phyloP scores from a whole-genome alignment of 768 basidiomycete species.

The Auriculariales sp. region DNA sequence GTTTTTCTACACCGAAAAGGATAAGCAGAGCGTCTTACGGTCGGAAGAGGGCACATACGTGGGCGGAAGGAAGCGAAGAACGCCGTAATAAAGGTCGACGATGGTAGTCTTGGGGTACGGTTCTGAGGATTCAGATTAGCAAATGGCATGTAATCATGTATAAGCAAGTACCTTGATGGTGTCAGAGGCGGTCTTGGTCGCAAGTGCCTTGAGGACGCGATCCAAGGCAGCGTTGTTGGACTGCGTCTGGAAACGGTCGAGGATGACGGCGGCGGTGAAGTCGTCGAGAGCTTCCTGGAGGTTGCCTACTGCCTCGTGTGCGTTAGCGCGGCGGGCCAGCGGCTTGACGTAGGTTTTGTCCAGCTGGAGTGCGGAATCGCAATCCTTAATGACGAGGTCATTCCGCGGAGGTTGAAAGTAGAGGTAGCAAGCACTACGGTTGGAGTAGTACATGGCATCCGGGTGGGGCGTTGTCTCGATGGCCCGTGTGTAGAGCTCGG shows the following conservation, averaged over 20 bases:
- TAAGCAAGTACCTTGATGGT: slow-evolving; percentile 45
- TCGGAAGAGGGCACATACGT: slow-evolving; percentile 31
- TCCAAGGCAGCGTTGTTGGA: slow-evolving; percentile 69
- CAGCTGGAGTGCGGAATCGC: slow-evolving; percentile 72
- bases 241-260: slow-evolving; percentile 84
- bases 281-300: slow-evolving; percentile 74
- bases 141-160: not conserved
- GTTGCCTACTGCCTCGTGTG: slow-evolving; percentile 61
- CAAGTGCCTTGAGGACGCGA: slow-evolving; percentile 76
- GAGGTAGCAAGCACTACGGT: slow-evolving; percentile 94
- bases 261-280: slow-evolving; percentile 90
- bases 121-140: slow-evolving; percentile 21
- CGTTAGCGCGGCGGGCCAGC: slow-evolving; percentile 76
- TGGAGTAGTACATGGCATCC: slow-evolving; percentile 91
- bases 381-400: slow-evolving; percentile 75
- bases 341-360: slow-evolving; percentile 82
- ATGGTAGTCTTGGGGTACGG: slow-evolving; percentile 74
- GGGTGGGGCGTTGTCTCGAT: slow-evolving; percentile 60
- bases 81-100: slow-evolving; percentile 80
- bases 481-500: slow-evolving; percentile 56
- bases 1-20: slow-evolving; percentile 29
- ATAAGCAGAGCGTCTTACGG: slow-evolving; percentile 2
- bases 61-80: slow-evolving; percentile 96
- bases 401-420: slow-evolving; percentile 78
- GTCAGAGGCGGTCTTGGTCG: slow-evolving; percentile 55